These are phyloP conservation scores for Alternaria sp. DNA, from an alignment of 2,329 filamentous ascomycete species.

Conservation along the genomic window DNA sequence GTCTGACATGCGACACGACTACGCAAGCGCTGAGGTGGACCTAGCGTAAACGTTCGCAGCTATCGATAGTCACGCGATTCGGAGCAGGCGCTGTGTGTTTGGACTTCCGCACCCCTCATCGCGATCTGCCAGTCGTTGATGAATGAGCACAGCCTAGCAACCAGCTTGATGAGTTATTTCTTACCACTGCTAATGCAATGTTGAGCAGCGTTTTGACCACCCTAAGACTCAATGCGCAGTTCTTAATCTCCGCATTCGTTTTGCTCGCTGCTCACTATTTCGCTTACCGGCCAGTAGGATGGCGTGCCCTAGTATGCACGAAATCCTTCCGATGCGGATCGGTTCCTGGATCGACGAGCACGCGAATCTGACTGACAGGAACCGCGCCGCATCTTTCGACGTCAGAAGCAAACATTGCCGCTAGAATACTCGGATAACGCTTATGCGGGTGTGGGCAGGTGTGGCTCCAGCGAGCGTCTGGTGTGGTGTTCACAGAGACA, in stretches of 20 bases:
- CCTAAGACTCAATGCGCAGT: slow-evolving; percentile 14
- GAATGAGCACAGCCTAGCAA: slow-evolving; percentile 4
- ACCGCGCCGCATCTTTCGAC: neutral
- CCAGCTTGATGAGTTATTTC: neutral
- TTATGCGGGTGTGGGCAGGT: neutral
- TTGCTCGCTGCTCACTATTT: slow-evolving; percentile 21
- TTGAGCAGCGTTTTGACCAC: slow-evolving; percentile 1
- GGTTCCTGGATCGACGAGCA: slow-evolving; percentile 9
- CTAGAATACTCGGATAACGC: neutral
- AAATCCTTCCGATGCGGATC: slow-evolving; percentile 13
- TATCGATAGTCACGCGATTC: slow-evolving; percentile 8
- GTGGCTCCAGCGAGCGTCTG: neutral
- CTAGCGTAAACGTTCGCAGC: neutral
- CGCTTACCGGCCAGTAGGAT: slow-evolving; percentile 20
- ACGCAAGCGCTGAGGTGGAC: slow-evolving; percentile 11
- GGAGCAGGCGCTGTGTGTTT: slow-evolving; percentile 9
- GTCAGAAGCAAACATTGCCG: neutral
- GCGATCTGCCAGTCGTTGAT: neutral
- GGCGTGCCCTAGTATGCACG: slow-evolving; percentile 12
- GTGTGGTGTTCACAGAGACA: neutral
- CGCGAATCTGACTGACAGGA: neutral
- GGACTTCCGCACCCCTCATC: neutral
- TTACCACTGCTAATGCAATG: neutral
- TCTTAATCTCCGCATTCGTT: slow-evolving; percentile 19
- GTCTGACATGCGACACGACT: slow-evolving; percentile 9